A percentile compares a stretch with the other conserved stretches of the same genome.
Evolutionary conservation across 202 grass and related monocot genomes (phyloP).

Genomic region (Panicum virgatum): DNA sequence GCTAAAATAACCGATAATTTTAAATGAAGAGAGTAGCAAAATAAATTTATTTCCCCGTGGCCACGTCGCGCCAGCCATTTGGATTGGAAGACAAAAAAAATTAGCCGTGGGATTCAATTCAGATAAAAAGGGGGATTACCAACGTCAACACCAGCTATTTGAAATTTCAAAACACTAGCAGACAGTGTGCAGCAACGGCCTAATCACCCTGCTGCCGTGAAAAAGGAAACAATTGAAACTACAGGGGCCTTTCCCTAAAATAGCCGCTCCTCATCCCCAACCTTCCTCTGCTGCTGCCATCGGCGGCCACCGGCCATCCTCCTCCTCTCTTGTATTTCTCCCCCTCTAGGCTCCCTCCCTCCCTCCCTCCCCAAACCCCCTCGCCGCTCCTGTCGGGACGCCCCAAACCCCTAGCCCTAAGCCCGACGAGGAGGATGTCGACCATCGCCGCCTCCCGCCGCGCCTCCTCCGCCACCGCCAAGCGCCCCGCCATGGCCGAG

Average conservation of each 20-base stretch:
- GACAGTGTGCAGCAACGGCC: not conserved
- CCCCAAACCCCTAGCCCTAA: not conserved
- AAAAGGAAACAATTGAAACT: conserved; percentile 19
- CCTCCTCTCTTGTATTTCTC: too few relatives aligned
- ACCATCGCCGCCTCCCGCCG: conserved; percentile 39
- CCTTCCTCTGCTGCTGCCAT: not conserved
- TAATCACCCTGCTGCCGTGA: not conserved
- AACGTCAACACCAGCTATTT: not conserved
- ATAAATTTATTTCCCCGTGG: too few relatives aligned
- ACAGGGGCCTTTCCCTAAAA: conserved; percentile 33
- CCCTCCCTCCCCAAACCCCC: too few relatives aligned
- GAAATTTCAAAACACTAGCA: conserved; percentile 24
- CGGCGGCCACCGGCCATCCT: too few relatives aligned
- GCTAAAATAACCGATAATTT: too few relatives aligned
- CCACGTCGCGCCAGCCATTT: too few relatives aligned
- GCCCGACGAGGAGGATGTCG: conserved; percentile 29
- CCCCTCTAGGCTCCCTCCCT: too few relatives aligned
- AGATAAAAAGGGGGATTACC: not conserved
- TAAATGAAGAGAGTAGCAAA: too few relatives aligned
- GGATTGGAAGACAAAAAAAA: too few relatives aligned
- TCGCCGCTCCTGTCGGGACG: not conserved
- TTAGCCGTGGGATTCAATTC: too few relatives aligned
- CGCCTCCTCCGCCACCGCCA: conserved; percentile 36
- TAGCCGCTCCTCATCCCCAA: not conserved
- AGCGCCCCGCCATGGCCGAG: conserved; percentile 48